Evolutionary conservation across 805 yeast species (phyloP), one percentile per base, ranked within the genome.

Genomic region (Kregervanrija fluxuum): DNA sequence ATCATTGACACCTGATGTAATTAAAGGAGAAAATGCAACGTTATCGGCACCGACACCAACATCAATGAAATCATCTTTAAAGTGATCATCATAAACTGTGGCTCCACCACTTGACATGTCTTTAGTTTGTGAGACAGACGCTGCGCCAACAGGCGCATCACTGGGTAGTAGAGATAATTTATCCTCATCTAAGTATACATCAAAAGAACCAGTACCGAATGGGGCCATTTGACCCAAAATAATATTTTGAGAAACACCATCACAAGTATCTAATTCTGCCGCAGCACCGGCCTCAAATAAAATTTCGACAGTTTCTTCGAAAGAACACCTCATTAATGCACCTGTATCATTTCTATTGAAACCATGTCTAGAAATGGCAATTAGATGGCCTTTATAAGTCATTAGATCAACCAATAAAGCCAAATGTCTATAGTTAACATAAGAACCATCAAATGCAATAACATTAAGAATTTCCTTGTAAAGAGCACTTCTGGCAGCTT

Each of bases 301-400:
- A 59, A 93, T 93, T 69, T 93, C 99, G 36, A 93, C 99, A 8
- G 99, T 93, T 67, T 93, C 99, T 70, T 93, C 99, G 72, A 93
- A 93, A 37, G 99, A 91, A 73, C 97, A 93, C 69, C 99, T 81
- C 99, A 93, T 93, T 61, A 93, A 75, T 2, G 99, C 99, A 69
- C 99, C 99, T 30, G 99, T 93, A 54, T 93, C 96, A 34, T 95
- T 85, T 70, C 99, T 83, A 68, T 93, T 93, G 68, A 93, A 91
- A 77, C 99, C 99, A 63, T 93, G 99, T 77, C 99, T 95, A 37
- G 98, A 91, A 59, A 93, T 90, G 35, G 99, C 98, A 86, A 95
- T 91, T 66, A 93, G 74, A 62, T 91, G 96, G 60, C 99, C 99
- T 61, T 96, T 83, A 35, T 95, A 86, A 2, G 99, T 93, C 99